phyloP scores from a whole-genome alignment of 257 asterid species.

The Przewalskia tangutica region DNA sequence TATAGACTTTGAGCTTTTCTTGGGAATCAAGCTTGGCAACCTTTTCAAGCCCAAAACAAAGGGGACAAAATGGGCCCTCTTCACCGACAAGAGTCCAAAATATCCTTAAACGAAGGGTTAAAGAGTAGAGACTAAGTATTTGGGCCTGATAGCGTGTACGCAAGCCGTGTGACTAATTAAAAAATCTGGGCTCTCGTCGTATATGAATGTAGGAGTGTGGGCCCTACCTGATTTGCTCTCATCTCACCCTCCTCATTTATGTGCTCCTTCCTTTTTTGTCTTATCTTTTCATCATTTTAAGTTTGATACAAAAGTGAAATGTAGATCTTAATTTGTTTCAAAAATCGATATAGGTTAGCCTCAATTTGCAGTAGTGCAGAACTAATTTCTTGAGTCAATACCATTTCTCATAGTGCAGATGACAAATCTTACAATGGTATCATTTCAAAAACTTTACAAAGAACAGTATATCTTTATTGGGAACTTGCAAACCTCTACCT shows the following conservation, averaged over 20 bases:
- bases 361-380: neutral
- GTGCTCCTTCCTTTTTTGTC: neutral
- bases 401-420: neutral
- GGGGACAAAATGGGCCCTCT: neutral
- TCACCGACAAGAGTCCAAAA: neutral
- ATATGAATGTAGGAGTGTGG: neutral
- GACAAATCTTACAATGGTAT: neutral
- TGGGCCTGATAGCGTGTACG: constrained; percentile 2
- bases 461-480: neutral
- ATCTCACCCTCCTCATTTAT: neutral
- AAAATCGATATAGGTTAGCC: too few relatives aligned
- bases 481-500: neutral
- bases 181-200: neutral
- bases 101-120: neutral
- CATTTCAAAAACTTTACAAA: neutral
- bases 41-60: neutral
- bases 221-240: neutral
- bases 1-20: neutral
- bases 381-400: neutral
- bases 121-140: neutral
- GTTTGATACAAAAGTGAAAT: too few relatives aligned
- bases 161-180: neutral
- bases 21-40: neutral
- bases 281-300: neutral
- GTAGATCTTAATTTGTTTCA: too few relatives aligned